These are phyloP conservation scores for Cinnamomum chago DNA, from an alignment of 164 flowering plant genomes.

Conservation along the genomic window DNA sequence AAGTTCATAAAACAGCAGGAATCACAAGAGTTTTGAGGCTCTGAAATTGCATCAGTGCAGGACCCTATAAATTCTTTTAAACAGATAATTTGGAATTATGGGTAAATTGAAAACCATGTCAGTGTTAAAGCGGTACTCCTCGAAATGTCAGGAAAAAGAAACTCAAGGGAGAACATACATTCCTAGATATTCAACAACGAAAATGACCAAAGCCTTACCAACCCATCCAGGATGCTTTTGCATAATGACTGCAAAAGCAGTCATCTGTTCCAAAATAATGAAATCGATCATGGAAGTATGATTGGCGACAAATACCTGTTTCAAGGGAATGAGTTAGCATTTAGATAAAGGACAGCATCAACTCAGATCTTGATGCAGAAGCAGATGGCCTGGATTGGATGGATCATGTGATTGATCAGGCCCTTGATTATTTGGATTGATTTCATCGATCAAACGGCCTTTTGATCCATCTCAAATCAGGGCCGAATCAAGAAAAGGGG, in stretches of 20 bases:
- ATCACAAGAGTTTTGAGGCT: too few species aligned
- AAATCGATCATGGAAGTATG: conserved; percentile 99
- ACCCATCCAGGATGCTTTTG: conserved; percentile 99
- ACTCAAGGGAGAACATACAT: not conserved
- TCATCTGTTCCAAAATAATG: conserved; percentile 93
- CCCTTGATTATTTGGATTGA: too few species aligned
- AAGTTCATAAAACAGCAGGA: not conserved
- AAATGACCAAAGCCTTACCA: conserved; percentile 48
- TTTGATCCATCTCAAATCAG: too few species aligned
- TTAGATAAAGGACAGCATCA: not conserved
- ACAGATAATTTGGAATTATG: not conserved
- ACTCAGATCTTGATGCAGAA: too few species aligned
- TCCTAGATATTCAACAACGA: not conserved
- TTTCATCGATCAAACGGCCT: too few species aligned
- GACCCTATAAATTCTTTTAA: not conserved
- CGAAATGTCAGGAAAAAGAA: not conserved
- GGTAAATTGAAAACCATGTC: not conserved
- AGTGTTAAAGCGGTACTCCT: not conserved
- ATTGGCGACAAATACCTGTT: conserved; percentile 94
- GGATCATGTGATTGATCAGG: too few species aligned
- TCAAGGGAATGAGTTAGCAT: not conserved
- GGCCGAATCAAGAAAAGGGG: too few species aligned
- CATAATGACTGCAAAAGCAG: conserved; percentile 98
- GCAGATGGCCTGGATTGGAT: too few species aligned
- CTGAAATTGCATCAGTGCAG: not conserved